Percentiles rank a stretch among this genome's conserved stretches.
Evolutionary conservation across 2,329 filamentous ascomycete genomes (phyloP).

Genomic region (Penicillium oxalicum): DNA sequence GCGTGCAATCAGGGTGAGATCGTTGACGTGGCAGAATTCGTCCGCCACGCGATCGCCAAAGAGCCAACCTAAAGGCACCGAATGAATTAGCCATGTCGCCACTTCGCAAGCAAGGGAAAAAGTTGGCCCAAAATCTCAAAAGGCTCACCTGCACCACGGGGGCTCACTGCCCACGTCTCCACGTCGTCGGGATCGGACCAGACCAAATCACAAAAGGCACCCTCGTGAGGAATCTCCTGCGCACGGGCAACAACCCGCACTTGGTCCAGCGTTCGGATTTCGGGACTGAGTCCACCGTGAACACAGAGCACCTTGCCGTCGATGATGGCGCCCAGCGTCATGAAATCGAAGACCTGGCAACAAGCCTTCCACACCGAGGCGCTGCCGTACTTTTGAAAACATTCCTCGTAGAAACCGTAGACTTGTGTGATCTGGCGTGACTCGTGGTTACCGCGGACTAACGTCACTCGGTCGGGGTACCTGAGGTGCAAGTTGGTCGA

Average conservation of each 20-base stretch:
- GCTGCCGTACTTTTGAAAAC: conserved; percentile 70
- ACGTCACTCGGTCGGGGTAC: conserved; percentile 65
- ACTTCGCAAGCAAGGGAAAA: neutral
- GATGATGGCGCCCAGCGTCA: conserved; percentile 66
- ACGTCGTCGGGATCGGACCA: conserved; percentile 71
- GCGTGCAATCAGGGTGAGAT: conserved; percentile 63
- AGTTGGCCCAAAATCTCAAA: no score
- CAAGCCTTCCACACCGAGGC: conserved; percentile 74
- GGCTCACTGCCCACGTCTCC: conserved; percentile 64
- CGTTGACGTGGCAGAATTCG: conserved; percentile 73
- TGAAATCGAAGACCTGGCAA: conserved; percentile 72
- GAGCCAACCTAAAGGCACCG: conserved; percentile 43
- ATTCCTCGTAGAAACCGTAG: conserved; percentile 74
- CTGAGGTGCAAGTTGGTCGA: conserved; percentile 30
- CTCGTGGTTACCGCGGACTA: conserved; percentile 70
- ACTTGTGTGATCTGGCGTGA: conserved; percentile 73
- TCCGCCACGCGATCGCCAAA: conserved; percentile 67
- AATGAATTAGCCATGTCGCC: neutral
- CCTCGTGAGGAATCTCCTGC: conserved; percentile 71
- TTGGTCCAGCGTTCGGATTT: conserved; percentile 69
- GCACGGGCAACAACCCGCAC: conserved; percentile 68
- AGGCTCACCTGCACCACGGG: conserved; percentile 56
- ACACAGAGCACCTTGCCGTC: conserved; percentile 69
- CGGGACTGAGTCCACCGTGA: conserved; percentile 65
- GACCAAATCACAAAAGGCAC: conserved; percentile 69